A percentile compares a stretch with the other conserved stretches of the same genome.
Evolutionary conservation across 108 stramenopile genomes (phyloP).

Genomic region (Bacterosira constricta): DNA sequence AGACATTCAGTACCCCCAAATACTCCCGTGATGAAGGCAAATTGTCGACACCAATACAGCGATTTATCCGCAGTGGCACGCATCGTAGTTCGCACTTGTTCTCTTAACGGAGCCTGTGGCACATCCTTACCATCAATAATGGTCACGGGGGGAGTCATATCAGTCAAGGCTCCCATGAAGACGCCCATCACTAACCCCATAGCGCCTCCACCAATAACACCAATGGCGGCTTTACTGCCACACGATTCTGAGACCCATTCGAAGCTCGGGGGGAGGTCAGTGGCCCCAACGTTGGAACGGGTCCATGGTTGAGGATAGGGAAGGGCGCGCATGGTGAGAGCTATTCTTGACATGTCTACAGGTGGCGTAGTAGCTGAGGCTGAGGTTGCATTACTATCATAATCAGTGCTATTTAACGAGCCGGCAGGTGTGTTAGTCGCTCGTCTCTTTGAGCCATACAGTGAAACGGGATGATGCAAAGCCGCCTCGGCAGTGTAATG

Average conservation of each 20-base stretch:
- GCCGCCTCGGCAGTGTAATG: conserved; percentile 68
- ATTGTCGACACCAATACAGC: conserved; percentile 88
- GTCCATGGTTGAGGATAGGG: conserved; percentile 79
- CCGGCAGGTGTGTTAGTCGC: conserved; percentile 52
- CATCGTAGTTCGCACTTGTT: conserved; percentile 78
- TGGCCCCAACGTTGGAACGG: conserved; percentile 52
- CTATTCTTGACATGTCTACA: conserved; percentile 18
- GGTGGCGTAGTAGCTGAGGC: no score
- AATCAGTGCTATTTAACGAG: no score
- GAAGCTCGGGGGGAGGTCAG: conserved; percentile 80
- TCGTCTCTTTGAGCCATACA: conserved; percentile 21
- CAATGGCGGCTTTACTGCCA: conserved; percentile 85
- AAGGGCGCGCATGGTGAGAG: conserved; percentile 51
- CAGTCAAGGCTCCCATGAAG: conserved; percentile 88
- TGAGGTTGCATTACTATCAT: no score
- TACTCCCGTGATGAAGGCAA: conserved; percentile 93
- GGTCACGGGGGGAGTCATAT: conserved; percentile 86
- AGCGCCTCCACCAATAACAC: conserved; percentile 83
- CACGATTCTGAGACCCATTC: conserved; percentile 83
- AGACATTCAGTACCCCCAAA: conserved; percentile 90
- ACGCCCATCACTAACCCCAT: conserved; percentile 92
- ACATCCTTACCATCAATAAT: conserved; percentile 84
- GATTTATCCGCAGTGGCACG: conserved; percentile 86
- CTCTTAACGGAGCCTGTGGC: conserved; percentile 83
- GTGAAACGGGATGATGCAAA: conserved; percentile 64